Base-by-base conservation (phyloP, 495 filamentous ascomycete genomes). In the Delitschia confertaspora region DNA sequence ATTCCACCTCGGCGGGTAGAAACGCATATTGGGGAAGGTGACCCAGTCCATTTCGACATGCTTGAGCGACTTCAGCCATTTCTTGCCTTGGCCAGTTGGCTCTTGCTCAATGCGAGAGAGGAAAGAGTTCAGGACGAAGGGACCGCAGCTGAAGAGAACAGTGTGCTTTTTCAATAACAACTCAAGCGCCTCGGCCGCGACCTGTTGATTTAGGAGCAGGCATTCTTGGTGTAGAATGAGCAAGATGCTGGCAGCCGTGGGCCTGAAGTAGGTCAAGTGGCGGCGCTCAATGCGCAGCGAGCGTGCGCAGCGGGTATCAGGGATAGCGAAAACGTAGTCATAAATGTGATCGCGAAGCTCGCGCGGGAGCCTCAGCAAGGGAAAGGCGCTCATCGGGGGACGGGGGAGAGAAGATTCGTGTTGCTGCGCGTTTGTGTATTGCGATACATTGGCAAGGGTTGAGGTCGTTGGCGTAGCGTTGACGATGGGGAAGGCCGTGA, bases 311-410 rank as follows among this genome's bases (percentile, higher is more conserved):
- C 51, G 51, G n/a, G 24, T 25, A 22, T 55, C 45, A 2, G 46
- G 46, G 10, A 43, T 25, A 1, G 16, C 16, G 32, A 46, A 43
- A 26, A 45, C 20, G 20, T 38, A 19, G 21, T 55, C 10, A 42
- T 55, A 55, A 17, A 55, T 43, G 42, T 50, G 35, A 43, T 55
- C 52, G 0, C 52, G 40, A 26, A 55, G 41, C 38, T 55, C 52
- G 3, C 46, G 33, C 16, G 52, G 52, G 11, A 55, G 26, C 11
- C 17, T n/a, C 9, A 55, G 34, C 18, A 55, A 49, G 7, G 38
- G 45, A 18, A 45, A 53, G 11, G 27, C 33, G 7, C 16, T n/a
- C n/a, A n/a, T n/a, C n/a, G n/a, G n/a, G n/a, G n/a, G n/a, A n/a
- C n/a, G n/a, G n/a, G n/a, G n/a, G n/a, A n/a, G n/a, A n/a, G n/a